These are phyloP conservation scores for Ceratocystis colombiana DNA, from an alignment of 2,329 filamentous ascomycete genomes.

Conservation along the genomic window DNA sequence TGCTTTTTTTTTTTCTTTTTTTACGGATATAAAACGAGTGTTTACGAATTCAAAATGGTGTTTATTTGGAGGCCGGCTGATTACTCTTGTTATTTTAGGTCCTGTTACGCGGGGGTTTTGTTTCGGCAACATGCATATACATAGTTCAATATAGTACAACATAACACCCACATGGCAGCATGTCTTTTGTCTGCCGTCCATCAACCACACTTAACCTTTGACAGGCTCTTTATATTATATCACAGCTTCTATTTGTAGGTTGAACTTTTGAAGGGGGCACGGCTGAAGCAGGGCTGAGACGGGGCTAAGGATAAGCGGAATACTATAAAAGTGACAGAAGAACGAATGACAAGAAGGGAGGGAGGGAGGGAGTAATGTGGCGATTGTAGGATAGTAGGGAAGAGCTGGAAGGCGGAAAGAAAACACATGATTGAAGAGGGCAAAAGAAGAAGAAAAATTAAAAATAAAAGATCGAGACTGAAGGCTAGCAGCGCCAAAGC, in stretches of 20 bases:
- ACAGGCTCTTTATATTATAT: not conserved
- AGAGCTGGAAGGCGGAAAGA: not conserved
- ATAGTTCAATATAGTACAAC: too few species aligned
- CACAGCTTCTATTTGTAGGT: constrained; percentile 4
- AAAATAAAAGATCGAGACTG: not conserved
- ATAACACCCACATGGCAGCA: not conserved
- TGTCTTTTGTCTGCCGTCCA: not conserved
- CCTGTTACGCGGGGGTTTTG: not conserved
- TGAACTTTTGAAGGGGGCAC: not conserved
- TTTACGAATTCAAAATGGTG: constrained; percentile 6
- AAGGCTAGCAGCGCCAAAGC: too few species aligned
- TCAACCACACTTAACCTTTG: not conserved
- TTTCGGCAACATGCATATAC: constrained; percentile 8
- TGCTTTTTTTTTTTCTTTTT: not conserved
- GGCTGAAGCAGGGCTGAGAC: constrained; percentile 6
- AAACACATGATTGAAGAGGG: not conserved
- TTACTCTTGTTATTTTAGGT: not conserved
- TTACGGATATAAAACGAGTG: constrained; percentile 13
- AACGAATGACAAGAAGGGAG: not conserved
- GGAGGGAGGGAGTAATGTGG: not conserved
- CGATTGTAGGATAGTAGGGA: not conserved
- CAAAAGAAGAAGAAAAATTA: not conserved
- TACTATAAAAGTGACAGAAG: not conserved
- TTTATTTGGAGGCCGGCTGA: not conserved
- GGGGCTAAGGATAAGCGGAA: not conserved